Evolutionary conservation across 345 rosid genomes (phyloP), one percentile per base, ranked within the genome.

Genomic region (Bretschneidera sinensis): DNA sequence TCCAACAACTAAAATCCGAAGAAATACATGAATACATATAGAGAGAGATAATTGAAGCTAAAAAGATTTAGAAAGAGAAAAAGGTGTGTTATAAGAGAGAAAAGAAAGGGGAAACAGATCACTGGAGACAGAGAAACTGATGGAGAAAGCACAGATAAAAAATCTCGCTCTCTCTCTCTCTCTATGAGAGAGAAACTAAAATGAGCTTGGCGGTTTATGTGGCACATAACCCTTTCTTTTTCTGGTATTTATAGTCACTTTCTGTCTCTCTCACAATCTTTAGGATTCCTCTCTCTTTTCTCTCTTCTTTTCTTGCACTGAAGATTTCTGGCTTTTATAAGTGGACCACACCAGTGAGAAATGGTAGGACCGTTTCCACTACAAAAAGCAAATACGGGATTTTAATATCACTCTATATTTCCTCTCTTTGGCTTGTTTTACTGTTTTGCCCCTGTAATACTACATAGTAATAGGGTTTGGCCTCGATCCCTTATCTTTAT

Each of bases 181-280:
- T n/a, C n/a, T n/a, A n/a, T n/a, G n/a, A n/a, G n/a, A n/a, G n/a
- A n/a, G n/a, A n/a, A n/a, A n/a, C 43, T 59, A 17, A 11, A 28
- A 28, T 28, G 58, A 62, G 51, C 23, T 21, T 7, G 24, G 62
- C 43, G 51, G 67, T 54, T 63, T 54, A 51, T 53, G 54, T 43
- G 67, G 60, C 52, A 54, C 48, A 59, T 67, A 48, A 43, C 13
- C 43, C 21, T 43, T 59, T 63, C 55, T 48, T 63, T 69, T 62
- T 43, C 54, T 34, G 48, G 61, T 61, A 48, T 55, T 60, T 68
- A 55, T 55, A 24, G 49, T 43, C 53, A 16, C 57, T 59, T 21
- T 62, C 54, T 62, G 22, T n/a, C n/a, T n/a, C n/a, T n/a, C n/a
- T n/a, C n/a, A 62, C 52, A 24, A n/a, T n/a, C n/a, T 24, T 6